A percentile compares a stretch with the other conserved stretches of the same genome.
phyloP scores from a whole-genome alignment of 352 stramenopile species.

The Thraustotheca clavata region DNA sequence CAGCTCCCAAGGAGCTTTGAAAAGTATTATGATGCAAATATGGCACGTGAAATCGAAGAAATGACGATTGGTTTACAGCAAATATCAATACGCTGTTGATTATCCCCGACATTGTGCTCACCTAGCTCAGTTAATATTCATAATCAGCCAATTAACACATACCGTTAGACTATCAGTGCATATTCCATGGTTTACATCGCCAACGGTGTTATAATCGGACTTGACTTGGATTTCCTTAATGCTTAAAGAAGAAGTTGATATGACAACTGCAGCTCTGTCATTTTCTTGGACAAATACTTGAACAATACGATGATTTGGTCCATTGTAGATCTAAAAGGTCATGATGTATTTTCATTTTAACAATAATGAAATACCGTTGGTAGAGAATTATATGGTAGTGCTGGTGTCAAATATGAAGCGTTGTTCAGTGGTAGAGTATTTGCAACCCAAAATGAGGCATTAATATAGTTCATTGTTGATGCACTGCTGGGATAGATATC shows the following conservation, averaged over 20 bases:
- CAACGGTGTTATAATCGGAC: conserved; percentile 34
- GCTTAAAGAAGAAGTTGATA: conserved; percentile 24
- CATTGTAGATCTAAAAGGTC: conserved; percentile 25
- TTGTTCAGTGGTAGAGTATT: conserved; percentile 24
- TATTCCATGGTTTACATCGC: conserved; percentile 24
- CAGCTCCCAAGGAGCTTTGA: conserved; percentile 28
- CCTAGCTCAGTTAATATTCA: not conserved
- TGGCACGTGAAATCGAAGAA: conserved; percentile 65
- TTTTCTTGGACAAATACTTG: conserved; percentile 46
- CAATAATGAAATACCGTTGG: conserved; percentile 27
- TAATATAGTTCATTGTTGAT: not conserved
- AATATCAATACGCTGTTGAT: conserved; percentile 46
- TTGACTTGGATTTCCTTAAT: conserved; percentile 28
- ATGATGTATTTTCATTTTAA: not conserved
- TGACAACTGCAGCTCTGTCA: conserved; percentile 35
- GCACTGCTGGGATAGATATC: conserved; percentile 23
- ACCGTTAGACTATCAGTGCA: conserved; percentile 19
- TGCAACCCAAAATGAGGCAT: conserved; percentile 47
- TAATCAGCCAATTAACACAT: not conserved
- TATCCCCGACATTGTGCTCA: not conserved
- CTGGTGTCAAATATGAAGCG: not conserved
- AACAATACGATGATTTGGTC: conserved; percentile 35
- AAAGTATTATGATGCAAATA: conserved; percentile 52
- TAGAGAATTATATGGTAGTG: conserved; percentile 56
- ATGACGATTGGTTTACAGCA: conserved; percentile 32